Percentiles rank a stretch among this genome's conserved stretches.
Conservation (phyloP, 768 basidiomycete genomes). For the Imleria badia region DNA sequence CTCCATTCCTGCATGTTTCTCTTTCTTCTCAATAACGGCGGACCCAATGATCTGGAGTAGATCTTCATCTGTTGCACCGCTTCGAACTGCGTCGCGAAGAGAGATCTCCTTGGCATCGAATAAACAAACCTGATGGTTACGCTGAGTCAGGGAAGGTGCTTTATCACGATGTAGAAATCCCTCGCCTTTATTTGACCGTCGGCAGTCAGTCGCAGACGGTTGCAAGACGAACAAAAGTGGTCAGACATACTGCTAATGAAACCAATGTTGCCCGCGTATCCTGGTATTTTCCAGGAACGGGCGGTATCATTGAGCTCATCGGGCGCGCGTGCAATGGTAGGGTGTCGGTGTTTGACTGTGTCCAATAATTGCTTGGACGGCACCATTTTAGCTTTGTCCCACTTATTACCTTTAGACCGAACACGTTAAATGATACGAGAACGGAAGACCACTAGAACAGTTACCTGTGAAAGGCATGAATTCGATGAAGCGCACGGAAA, state of each 20-base stretch:
- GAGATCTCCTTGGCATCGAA: slow-evolving; percentile 86
- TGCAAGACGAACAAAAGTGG: slow-evolving; percentile 86
- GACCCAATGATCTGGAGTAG: slow-evolving; percentile 57
- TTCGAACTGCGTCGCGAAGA: slow-evolving; percentile 70
- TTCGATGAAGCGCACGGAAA: slow-evolving; percentile 86
- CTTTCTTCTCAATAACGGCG: slow-evolving; percentile 72
- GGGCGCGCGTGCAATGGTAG: slow-evolving; percentile 52
- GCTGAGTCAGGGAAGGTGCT: neutral
- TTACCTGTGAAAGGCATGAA: slow-evolving; percentile 92
- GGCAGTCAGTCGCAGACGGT: slow-evolving; percentile 80
- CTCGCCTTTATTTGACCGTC: slow-evolving; percentile 86
- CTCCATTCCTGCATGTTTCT: slow-evolving; percentile 84
- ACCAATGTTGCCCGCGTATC: slow-evolving; percentile 68
- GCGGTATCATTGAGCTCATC: slow-evolving; percentile 81
- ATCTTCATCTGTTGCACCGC: slow-evolving; percentile 61
- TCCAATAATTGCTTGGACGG: slow-evolving; percentile 66
- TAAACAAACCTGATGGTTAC: slow-evolving; percentile 65
- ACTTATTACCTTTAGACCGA: slow-evolving; percentile 66
- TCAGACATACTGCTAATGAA: slow-evolving; percentile 95
- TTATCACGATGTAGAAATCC: neutral
- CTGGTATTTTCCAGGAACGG: slow-evolving; percentile 73
- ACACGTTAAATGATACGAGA: slow-evolving; percentile 1
- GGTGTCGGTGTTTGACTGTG: slow-evolving; percentile 47
- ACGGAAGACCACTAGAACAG: slow-evolving; percentile 7
- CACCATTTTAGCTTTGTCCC: slow-evolving; percentile 81